Evolutionary conservation across 176 grass and related monocot genomes (phyloP), one percentile per base, ranked within the genome.

Genomic region (Hyparrhenia diplandra): DNA sequence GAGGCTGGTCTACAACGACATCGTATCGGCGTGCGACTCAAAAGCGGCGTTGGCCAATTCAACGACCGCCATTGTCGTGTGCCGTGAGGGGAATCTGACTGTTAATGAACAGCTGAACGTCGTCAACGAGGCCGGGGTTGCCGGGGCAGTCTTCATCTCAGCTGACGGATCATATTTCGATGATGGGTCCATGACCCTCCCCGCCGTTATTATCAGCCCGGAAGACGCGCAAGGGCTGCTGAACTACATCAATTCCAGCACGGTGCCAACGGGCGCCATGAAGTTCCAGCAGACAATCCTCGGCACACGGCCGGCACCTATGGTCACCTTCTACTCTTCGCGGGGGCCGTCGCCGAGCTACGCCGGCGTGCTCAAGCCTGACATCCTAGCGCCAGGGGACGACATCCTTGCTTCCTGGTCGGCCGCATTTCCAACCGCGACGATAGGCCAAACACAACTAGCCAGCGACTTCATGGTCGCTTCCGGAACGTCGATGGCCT

Each of bases 401-500:
- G 25, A 18, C 1, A 90, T 92, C 73, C 36, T 94, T 0, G 91
- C 91, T 6, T 80, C 91, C 1, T 78, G 76, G 75, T 27, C 84
- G 0, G 85, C 87, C 5, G 52, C 80, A 4, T 2, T 1, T 31
- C 69, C 70, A 41, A 37, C 1, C 10, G 64, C 39, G 23, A 10
- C 16, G 75, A 70, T 85, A 70, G 91, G 66, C 35, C 81, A 39
- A 2, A 78, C 62, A 17, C 13, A 0, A 6, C 40, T 94, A 1
- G 32, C 40, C 13, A 84, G 84, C 59, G n/a, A 74, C 18, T 94
- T 88, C 66, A 0, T 12, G 12, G 55, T 94, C 5, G 23, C 8
- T 6, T 93, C 86, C 8, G 94, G 94, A 46, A 91, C 94, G 63
- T 97, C 91, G 1, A 91, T 94, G 87, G 70, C 94, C 0, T 91